These are phyloP conservation scores for Populus deltoides DNA, from an alignment of 345 rosid species.

Conservation along the genomic window DNA sequence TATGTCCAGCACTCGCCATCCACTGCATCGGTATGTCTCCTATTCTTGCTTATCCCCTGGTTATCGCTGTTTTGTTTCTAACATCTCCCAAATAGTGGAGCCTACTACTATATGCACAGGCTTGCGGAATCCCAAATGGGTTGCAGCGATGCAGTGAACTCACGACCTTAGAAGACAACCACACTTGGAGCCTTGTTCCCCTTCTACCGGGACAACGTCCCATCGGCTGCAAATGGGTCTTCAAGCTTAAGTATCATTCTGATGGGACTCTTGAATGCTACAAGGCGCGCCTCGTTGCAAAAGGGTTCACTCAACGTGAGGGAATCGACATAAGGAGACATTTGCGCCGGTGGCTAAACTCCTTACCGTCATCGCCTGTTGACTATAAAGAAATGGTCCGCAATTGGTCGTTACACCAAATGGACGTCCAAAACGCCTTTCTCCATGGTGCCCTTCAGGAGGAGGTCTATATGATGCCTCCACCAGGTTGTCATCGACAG, in stretches of 20 bases:
- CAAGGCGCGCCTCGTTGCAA: too few species aligned
- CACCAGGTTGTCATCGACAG: background rate
- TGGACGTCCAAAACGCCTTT: background rate
- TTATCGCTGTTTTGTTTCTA: background rate
- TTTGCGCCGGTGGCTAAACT: too few species aligned
- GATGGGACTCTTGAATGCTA: background rate
- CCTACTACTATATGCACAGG: background rate
- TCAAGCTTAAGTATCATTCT: background rate
- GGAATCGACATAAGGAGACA: too few species aligned
- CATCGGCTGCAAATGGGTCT: background rate
- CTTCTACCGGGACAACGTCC: background rate
- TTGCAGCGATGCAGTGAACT: background rate
- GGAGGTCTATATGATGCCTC: background rate
- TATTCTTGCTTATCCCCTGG: background rate
- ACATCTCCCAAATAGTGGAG: background rate
- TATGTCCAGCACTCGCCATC: background rate
- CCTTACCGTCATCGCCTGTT: background rate
- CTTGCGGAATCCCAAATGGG: background rate
- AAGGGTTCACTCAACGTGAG: too few species aligned
- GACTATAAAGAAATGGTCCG: rapidly evolving
- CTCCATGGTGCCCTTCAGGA: too few species aligned
- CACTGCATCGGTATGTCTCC: background rate
- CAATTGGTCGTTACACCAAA: too few species aligned
- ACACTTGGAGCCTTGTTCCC: background rate
- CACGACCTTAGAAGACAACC: background rate